Evolutionary conservation across 108 stramenopile species (phyloP), one percentile per base, ranked within the genome.

Genomic region (Nitzschia sp.): DNA sequence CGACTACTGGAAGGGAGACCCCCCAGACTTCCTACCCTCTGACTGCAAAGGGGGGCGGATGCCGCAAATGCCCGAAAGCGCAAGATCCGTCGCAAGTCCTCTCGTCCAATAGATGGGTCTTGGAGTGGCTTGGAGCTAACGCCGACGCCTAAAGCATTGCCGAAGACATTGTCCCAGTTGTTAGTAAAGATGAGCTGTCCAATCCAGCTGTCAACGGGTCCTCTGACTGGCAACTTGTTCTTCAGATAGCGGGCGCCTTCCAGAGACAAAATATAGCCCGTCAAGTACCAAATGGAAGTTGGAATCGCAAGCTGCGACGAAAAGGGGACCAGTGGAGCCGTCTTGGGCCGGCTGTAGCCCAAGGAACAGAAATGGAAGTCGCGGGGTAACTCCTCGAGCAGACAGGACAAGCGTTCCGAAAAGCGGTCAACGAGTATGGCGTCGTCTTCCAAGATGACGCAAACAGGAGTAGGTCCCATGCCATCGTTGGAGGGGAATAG

Each of bases 331-430:
- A 94, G 82, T 24, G 93, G 93, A 19, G 93, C 93, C 23, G 76
- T 77, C 58, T 83, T 91, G 27, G 93, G 93, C 26, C 85, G 85
- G 57, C 86, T 78, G 71, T 94, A 94, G 15, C 93, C 93, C 4
- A 94, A 55, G 23, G 86, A 88, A 42, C 93, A 94, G 67, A 91
- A 91, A 60, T 94, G 93, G 53, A 94, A 94, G 65, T 94, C 93
- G 23, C 93, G 77, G 8, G 93, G 93, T 4, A 94, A 78, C 54
- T 94, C 88, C 46, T 77, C 59, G 15, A 94, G 75, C 26, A 94
- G 46, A 13, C 71, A 47, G 2, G 76, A 48, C 24, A 94, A 76
- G 19, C 90, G 83, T 59, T 94, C 93, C 18, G 51, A 13, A 67
- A 94, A 94, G 30, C 88, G 85, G 66, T 94, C 93, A n/a, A 82